Evolutionary conservation across 1,284 basidiomycete species (phyloP), one percentile per base, ranked within the genome.

Genomic region (Rhodotorula sp.): DNA sequence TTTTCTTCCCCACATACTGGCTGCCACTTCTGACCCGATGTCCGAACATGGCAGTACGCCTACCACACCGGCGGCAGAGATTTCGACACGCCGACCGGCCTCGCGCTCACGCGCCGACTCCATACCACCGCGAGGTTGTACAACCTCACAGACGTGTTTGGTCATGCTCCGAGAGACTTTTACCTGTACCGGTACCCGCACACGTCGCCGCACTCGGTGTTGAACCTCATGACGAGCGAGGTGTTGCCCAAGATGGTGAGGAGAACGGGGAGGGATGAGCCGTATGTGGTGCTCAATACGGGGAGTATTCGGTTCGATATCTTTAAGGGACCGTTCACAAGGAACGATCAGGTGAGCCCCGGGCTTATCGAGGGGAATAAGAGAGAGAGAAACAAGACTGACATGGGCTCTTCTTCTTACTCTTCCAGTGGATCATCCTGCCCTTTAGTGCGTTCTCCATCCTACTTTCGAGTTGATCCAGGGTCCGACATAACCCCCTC

Each of bases 291-390:
- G 20, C 64, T 80, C 51, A 80, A 80, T 67, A 74, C 79, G 6
- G 80, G 79, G 2, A 70, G 73, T 3, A 68, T 78, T 16, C 49
- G 80, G 29, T 80, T 80, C 47, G 79, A 80, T 58, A 67, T 80
- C 5, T 79, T 78, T 65, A 76, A 78, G 61, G 79, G 79, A 20
- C 68, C 72, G 2, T 80, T 80, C 47, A 80, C 79, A 16, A 73
- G 74, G 54, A 79, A 80, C 64, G 77, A 77, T 62, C 78, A 80
- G 65, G 66, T 77, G 31, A 21, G 58, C 29, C 34, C 34, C 34
- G 6, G 39, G 39, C 39, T 43, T 43, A 43, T 43, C 39, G 39
- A 43, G 39, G 39, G 39, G 34, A 39, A 10, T 39, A 10, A 39
- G 34, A 2, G 39, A 43, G 34, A 34, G 8, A 34, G 34, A 34